Evolutionary conservation across 176 grass and related monocot species (phyloP).

Genomic region (Bonia amplexicaulis): DNA sequence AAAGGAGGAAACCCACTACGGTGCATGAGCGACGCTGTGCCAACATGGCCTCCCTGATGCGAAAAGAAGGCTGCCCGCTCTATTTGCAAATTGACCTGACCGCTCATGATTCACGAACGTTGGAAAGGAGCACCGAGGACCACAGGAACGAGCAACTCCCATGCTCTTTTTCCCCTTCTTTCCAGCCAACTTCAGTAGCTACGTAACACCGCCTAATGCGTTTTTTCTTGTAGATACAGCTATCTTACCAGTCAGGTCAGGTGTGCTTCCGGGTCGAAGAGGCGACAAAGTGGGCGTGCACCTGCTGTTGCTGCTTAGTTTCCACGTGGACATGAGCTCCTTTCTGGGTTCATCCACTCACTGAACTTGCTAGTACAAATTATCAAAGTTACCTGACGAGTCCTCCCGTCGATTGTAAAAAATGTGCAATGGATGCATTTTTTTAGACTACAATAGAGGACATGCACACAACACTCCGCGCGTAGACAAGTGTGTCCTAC

Average conservation of each 20-base stretch:
- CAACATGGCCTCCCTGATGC: neutral
- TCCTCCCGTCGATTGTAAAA: neutral
- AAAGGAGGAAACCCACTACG: conserved; percentile 48
- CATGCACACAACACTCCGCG: too few relatives aligned
- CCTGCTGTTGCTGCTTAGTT: neutral
- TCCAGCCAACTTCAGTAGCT: neutral
- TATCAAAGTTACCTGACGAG: neutral
- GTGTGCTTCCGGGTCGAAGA: neutral
- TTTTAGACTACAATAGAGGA: too few relatives aligned
- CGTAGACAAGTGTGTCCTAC: too few relatives aligned
- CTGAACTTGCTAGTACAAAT: neutral
- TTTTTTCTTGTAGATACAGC: conserved; percentile 20
- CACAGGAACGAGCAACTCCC: neutral
- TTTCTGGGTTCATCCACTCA: neutral
- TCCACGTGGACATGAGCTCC: neutral
- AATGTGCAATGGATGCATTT: too few relatives aligned
- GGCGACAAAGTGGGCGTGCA: too few relatives aligned
- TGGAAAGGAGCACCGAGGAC: conserved; percentile 13
- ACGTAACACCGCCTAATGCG: neutral
- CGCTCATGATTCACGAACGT: conserved; percentile 5
- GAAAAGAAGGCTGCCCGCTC: neutral
- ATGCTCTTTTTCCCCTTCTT: neutral
- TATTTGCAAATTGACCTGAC: conserved; percentile 26
- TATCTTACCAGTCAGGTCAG: neutral
- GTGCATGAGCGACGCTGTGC: conserved; percentile 1